phyloP scores from a whole-genome alignment of 805 yeast genomes.

The Saccharomycopsis fibuligera region DNA sequence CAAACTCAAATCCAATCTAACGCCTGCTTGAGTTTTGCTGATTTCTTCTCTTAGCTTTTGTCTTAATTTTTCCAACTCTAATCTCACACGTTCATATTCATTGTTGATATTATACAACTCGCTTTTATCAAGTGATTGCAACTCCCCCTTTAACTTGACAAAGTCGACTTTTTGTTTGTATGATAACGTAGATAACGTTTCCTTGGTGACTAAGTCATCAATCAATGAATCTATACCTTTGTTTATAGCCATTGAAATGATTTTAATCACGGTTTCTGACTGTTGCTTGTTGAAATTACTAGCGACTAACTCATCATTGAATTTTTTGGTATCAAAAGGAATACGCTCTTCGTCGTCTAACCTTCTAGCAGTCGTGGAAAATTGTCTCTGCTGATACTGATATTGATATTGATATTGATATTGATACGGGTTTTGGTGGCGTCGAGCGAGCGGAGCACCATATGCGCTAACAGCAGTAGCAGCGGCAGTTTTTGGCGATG shows the following conservation, averaged over 20 bases:
- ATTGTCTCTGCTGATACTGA: no score
- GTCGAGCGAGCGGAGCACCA: no score
- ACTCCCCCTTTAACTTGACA: conserved; percentile 87
- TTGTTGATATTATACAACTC: conserved; percentile 77
- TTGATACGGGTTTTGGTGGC: no score
- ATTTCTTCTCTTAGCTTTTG: conserved; percentile 86
- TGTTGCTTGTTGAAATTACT: conserved; percentile 65
- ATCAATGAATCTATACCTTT: conserved; percentile 76
- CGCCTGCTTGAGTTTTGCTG: conserved; percentile 83
- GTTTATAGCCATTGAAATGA: conserved; percentile 67
- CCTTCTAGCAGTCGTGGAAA: neutral
- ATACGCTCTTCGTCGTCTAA: neutral
- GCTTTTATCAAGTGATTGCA: conserved; percentile 78
- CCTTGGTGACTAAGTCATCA: conserved; percentile 76
- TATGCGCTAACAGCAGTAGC: no score
- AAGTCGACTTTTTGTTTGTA: conserved; percentile 96
- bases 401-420: no score
- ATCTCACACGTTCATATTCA: conserved; percentile 79
- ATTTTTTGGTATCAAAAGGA: conserved; percentile 57
- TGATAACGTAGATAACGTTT: conserved; percentile 72
- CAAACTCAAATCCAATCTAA: conserved; percentile 80
- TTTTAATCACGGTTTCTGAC: conserved; percentile 69
- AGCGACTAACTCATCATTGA: conserved; percentile 54
- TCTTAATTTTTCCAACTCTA: conserved; percentile 80
- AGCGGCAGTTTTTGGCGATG: no score